Evolutionary conservation across 2,329 filamentous ascomycete species (phyloP).

Genomic region (Alternaria sp.): DNA sequence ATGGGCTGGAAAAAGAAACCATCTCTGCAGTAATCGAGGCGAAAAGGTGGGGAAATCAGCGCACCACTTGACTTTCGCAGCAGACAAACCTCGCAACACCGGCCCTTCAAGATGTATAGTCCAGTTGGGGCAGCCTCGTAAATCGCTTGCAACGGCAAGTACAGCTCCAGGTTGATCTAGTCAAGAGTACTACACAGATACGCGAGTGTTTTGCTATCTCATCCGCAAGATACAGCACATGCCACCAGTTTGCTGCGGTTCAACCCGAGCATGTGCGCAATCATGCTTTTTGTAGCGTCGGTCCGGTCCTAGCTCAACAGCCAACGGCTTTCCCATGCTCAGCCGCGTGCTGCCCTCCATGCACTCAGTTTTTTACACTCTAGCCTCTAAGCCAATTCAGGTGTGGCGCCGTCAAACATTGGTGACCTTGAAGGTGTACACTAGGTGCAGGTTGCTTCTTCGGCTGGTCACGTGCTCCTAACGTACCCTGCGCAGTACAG

Average conservation of each 20-base stretch:
- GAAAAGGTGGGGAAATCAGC: not conserved
- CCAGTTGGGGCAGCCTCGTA: accelerated
- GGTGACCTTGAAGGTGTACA: no score
- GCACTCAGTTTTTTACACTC: no score
- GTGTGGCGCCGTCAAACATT: no score
- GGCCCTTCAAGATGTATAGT: accelerated
- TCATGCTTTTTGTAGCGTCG: not conserved
- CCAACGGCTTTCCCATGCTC: no score
- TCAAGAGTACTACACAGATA: not conserved
- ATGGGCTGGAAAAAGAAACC: not conserved
- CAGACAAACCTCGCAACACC: not conserved
- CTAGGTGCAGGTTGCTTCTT: no score
- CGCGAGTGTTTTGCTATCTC: not conserved
- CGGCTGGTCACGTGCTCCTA: no score
- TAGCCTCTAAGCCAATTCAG: no score
- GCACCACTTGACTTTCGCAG: not conserved
- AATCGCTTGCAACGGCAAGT: not conserved
- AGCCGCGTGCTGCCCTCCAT: no score
- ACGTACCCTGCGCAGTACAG: no score
- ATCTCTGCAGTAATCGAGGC: not conserved
- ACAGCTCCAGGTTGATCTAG: not conserved
- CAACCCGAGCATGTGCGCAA: not conserved
- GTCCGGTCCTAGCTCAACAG: not conserved
- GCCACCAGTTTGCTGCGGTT: not conserved
- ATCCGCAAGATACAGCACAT: not conserved